phyloP scores from a whole-genome alignment of 192 early-diverging fungal genomes.

The Coemansia furcata region DNA sequence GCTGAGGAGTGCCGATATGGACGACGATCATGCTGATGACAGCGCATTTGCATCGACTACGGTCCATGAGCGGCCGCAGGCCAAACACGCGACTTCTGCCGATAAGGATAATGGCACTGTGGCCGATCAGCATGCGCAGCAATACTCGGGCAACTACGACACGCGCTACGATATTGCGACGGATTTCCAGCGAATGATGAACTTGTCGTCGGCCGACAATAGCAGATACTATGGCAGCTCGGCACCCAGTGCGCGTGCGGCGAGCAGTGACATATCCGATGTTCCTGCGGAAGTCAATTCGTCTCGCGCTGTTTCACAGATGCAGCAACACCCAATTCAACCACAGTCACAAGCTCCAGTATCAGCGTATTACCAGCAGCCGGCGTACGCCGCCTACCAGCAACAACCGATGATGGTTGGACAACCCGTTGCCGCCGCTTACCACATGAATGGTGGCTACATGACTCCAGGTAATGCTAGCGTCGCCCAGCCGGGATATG shows the following conservation, averaged over 20 bases:
- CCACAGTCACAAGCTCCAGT: neutral
- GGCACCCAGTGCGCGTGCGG: neutral
- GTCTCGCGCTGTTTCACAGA: neutral
- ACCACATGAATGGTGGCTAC: neutral
- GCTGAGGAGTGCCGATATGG: conserved; percentile 9
- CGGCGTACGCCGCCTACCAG: neutral
- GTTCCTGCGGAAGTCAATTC: neutral
- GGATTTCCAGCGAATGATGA: conserved; percentile 38
- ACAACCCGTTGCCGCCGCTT: neutral
- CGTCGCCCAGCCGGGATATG: conserved; percentile 10
- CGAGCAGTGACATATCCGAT: neutral
- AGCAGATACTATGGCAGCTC: conserved; percentile 3
- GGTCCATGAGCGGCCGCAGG: neutral
- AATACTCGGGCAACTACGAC: conserved; percentile 21
- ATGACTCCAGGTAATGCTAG: neutral
- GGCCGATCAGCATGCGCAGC: neutral
- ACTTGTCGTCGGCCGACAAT: conserved; percentile 10
- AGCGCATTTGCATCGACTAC: conserved; percentile 4
- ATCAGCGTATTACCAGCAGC: conserved; percentile 1
- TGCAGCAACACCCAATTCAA: conserved; percentile 1
- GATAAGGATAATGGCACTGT: neutral
- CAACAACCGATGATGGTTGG: neutral
- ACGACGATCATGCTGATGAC: conserved; percentile 1
- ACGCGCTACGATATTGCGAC: conserved; percentile 23
- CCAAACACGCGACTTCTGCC: neutral